Base-by-base conservation (phyloP, 306 rosid genomes). In the Castanea crenata region DNA sequence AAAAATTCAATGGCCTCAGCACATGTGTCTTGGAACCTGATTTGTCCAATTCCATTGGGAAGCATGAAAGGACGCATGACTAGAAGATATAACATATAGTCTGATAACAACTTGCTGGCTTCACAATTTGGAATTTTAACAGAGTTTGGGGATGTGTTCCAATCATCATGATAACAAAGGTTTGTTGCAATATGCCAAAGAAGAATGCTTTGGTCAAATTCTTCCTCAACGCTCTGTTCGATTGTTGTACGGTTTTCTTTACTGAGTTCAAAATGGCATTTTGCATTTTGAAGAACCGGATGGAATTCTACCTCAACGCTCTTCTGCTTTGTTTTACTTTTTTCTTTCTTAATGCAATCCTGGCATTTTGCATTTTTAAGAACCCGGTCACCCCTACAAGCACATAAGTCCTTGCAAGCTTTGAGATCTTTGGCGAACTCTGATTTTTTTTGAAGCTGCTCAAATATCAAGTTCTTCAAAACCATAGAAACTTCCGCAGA, bases 1-100 rank as follows among this genome's bases (percentile, higher is more conserved):
- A 82, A 38, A 46, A 76, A 82, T 51, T 63, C 84, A n/a, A 2
- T 18, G 49, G 80, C 83, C 67, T 84, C 90, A 0, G 86, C 88
- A 21, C 87, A 76, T 0, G 87, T 85, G 80, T 35, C 41, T 35
- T 35, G 41, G 41, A 35, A 35, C 41, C 41, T 35, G 41, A 35
- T 35, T 35, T 35, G 41, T 35, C 8, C 41, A 35, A 35, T 35
- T 5, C 41, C 41, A 35, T 1, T 35, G 41, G 41, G 41, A 0
- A 35, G 41, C 41, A 35, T 35, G 41, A 5, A 35, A 35, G 41
- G 41, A 35, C 41, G 41, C 41, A 35, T 35, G 41, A 35, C 41
- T 35, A 35, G 41, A 35, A 35, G 41, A 35, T 35, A 1, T 5
- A 35, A 35, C 41, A 1, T 35, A 5, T 35, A 5, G 0, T 35